Evolutionary conservation across 2,329 filamentous ascomycete species (phyloP), one percentile per base, ranked within the genome.

Genomic region (Fusarium drepaniforme): DNA sequence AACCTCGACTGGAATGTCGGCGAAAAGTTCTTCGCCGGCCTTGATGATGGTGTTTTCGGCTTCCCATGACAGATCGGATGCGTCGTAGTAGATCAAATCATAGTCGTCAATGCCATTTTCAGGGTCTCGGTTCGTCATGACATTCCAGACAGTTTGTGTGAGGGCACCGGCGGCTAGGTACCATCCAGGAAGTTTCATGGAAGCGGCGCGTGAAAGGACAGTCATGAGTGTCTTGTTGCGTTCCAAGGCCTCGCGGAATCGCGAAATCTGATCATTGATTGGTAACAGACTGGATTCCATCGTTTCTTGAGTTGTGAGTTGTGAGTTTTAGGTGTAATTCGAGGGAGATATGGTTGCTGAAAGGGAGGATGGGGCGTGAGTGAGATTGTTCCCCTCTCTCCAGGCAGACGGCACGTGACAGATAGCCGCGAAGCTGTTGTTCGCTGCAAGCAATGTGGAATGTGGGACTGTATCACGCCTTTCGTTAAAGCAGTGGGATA

Each of bases 61-160:
- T 35, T 83, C 82, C 73, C 77, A 84, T 0, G 83, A 84, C 3
- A 82, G 60, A 51, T 84, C 82, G 0, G 79, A 68, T 15, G 42
- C 68, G 66, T 84, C 83, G 12, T 78, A 80, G 56, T 84, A 84
- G 23, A 84, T 77, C 16, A 84, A 70, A 44, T 84, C 83, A 67
- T 84, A 84, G 71, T 84, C 83, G 16, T 75, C 57, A 61, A 84
- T 84, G 49, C 83, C 82, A 0, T 76, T 79, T 9, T 82, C 79
- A 0, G 83, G 75, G 4, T 79, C 74, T 8, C 78, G 70, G 8
- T 68, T 57, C 4, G 80, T 80, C 15, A 81, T 69, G 18, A 76
- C 69, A 64, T 84, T 84, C 83, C 83, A 84, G n/a, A 84, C 81
- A 0, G 83, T 83, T 35, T 84, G 83, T 2, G 83, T 83, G 49